A percentile compares a stretch with the other conserved stretches of the same genome.
These are phyloP conservation scores for Didymella exigua DNA, from an alignment of 2,329 filamentous ascomycete genomes.

Conservation along the genomic window DNA sequence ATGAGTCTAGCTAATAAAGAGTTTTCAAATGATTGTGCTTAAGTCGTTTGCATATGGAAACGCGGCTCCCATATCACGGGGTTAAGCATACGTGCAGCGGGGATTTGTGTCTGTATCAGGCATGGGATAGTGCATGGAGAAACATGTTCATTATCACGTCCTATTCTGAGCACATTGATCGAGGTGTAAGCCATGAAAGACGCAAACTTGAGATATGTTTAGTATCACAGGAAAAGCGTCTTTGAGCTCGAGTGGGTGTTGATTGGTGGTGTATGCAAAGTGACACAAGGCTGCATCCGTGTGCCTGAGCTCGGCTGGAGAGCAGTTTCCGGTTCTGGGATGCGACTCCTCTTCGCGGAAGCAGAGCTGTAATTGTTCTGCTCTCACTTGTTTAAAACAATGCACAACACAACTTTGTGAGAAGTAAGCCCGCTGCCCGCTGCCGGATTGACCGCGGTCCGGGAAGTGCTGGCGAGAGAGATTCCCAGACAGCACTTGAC, in stretches of 20 bases:
- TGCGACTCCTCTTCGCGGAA: neutral
- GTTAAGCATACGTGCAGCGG: neutral
- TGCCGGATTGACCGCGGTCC: neutral
- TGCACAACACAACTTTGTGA: neutral
- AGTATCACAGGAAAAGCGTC: neutral
- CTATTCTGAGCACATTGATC: slow-evolving; percentile 6
- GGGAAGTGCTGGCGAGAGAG: neutral
- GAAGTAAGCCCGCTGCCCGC: neutral
- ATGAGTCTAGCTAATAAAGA: slow-evolving; percentile 1
- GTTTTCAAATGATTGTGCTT: neutral
- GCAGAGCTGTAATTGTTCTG: neutral
- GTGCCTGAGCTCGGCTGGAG: neutral
- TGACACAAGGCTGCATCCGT: slow-evolving; percentile 3
- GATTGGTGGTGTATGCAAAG: neutral
- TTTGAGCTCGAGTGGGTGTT: neutral
- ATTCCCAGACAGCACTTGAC: too few relatives aligned
- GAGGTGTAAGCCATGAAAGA: neutral
- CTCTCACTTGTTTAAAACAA: slow-evolving; percentile 1
- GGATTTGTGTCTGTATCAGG: neutral
- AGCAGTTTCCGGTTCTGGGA: neutral
- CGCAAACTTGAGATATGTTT: neutral
- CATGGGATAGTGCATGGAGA: neutral
- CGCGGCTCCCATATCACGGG: neutral
- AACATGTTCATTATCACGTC: neutral
- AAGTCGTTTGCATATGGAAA: neutral